Percentiles rank a stretch among this genome's conserved stretches.
These are phyloP conservation scores for Cyberlindnera xylosilytica DNA, from an alignment of 805 yeast genomes.

Conservation along the genomic window DNA sequence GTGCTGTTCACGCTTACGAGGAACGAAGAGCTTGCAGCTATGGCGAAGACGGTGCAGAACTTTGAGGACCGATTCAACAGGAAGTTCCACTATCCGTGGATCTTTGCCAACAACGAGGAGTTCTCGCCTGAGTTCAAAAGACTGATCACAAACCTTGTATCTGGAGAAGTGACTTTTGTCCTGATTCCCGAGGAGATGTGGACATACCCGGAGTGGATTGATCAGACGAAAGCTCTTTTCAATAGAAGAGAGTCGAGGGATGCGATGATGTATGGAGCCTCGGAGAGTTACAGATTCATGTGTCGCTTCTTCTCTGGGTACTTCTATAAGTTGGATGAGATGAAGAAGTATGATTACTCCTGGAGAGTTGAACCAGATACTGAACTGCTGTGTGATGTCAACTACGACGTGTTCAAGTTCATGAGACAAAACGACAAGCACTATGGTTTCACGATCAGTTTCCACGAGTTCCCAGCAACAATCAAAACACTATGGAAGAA, in stretches of 20 bases:
- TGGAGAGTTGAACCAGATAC: constrained; percentile 64
- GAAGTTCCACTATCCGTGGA: constrained; percentile 79
- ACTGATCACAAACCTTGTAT: constrained; percentile 30
- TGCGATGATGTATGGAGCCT: constrained; percentile 42
- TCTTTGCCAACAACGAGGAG: constrained; percentile 50
- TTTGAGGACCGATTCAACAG: constrained; percentile 79
- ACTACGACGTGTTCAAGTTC: constrained; percentile 54
- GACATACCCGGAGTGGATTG: constrained; percentile 44
- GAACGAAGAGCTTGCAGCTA: constrained; percentile 14
- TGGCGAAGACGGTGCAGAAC: constrained; percentile 61
- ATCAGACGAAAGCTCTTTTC: constrained; percentile 33
- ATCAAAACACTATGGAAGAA: constrained; percentile 51
- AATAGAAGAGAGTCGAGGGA: constrained; percentile 29
- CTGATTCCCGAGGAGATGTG: constrained; percentile 43
- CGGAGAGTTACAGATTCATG: constrained; percentile 56
- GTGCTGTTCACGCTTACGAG: constrained; percentile 48
- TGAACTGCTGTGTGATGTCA: constrained; percentile 52
- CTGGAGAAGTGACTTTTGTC: constrained; percentile 42
- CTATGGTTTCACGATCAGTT: constrained; percentile 73
- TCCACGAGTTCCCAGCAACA: constrained; percentile 63
- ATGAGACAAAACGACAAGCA: constrained; percentile 57
- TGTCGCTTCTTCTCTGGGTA: constrained; percentile 74
- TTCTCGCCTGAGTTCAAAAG: constrained; percentile 39
- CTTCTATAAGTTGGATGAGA: constrained; percentile 45
- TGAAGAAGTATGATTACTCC: constrained; percentile 49